Base-by-base conservation (phyloP, 371 early-diverging fungal species). In the Mycotypha africana region DNA sequence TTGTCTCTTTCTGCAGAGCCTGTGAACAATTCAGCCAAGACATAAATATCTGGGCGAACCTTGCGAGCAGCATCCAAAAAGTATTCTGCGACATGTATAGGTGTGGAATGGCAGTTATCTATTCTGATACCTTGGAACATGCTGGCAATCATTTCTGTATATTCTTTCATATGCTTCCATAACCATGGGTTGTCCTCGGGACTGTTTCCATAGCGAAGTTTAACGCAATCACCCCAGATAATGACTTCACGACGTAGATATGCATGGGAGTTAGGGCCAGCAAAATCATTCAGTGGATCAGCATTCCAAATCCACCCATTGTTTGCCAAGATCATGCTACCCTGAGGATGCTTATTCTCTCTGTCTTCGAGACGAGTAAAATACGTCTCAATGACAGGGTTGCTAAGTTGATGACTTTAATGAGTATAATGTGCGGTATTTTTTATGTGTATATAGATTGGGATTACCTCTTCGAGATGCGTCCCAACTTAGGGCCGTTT, bases 281-380 rank as follows among this genome's bases (percentile, higher is more conserved):
- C 97, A 81, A 98, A 97, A 67, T 96, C 92, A 26, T 79, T 61
- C 36, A 94, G 57, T 4, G 96, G 97, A 52, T 95, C 91, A 4
- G 93, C 97, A 53, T 91, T 91, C 98, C 97, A 97, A 37, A 98
- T 93, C 98, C 98, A 98, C 4, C 98, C 98, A 62, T 98, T 98
- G 70, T 92, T 95, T 19, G 92, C 97, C 25, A 98, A 50, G 14
- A 74, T 79, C 30, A 82, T 56, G 8, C 78, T 81, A 5, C 76
- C 79, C 25, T 79, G 60, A 22, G 76, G 70, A 49, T 87, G 82
- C 0, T 55, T 26, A 7, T 70, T 68, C n/a, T 65, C 50, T 34
- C 74, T 70, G 31, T 61, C 20, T 14, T 45, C 49, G 38, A 89
- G 52, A 8, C 86, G 84, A 0, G 98, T 96, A 53, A 98, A 98